A percentile compares a stretch with the other conserved stretches of the same genome.
Evolutionary conservation across 768 basidiomycete species (phyloP).

Genomic region (Leccinum ochraceum): DNA sequence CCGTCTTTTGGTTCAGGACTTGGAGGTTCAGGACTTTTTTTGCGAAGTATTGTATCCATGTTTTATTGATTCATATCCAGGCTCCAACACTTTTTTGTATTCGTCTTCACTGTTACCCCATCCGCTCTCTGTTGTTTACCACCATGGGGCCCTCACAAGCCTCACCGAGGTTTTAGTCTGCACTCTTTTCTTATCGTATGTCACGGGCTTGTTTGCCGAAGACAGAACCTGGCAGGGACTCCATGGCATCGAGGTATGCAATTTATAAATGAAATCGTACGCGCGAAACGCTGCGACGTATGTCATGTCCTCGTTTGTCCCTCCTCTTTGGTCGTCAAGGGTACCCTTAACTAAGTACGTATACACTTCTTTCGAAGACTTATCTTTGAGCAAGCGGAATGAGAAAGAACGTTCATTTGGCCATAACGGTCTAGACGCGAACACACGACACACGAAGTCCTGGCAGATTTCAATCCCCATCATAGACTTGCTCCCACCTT

Average conservation of each 20-base stretch:
- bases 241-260: neutral
- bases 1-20: neutral
- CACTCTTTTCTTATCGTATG: neutral
- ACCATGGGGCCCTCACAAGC: too few relatives aligned
- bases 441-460: neutral
- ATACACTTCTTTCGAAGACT: neutral
- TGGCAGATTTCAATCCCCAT: neutral
- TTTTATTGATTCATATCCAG: neutral
- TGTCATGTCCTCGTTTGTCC: neutral
- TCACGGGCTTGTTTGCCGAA: conserved; percentile 12
- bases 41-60: neutral
- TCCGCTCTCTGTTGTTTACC: neutral
- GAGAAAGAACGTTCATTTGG: neutral
- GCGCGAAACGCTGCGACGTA: neutral
- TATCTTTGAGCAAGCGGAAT: neutral
- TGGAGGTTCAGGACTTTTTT: neutral
- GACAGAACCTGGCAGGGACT: neutral
- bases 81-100: neutral
- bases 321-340: neutral
- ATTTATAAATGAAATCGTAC: neutral
- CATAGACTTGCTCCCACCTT: neutral
- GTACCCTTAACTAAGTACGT: neutral
- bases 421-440: neutral
- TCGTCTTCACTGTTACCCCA: neutral
- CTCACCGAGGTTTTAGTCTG: neutral